A percentile compares a stretch with the other conserved stretches of the same genome.
Conservation (phyloP, 768 basidiomycete species). For the Suillus alpinus region DNA sequence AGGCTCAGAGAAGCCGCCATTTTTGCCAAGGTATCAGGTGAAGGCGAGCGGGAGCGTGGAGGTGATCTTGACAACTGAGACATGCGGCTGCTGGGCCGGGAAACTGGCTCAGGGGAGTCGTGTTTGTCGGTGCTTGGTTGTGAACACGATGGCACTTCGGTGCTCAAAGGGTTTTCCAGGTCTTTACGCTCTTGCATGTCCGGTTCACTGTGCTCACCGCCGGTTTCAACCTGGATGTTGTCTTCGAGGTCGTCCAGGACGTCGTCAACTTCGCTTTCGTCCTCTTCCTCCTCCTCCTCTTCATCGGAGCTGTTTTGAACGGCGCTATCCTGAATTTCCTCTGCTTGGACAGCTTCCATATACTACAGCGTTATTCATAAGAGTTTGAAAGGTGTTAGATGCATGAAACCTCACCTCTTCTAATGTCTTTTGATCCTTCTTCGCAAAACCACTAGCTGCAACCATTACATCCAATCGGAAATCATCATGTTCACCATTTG, state of each 20-base stretch:
- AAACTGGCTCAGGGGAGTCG: slow-evolving; percentile 12
- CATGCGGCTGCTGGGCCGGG: slow-evolving; percentile 28
- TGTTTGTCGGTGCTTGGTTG: slow-evolving; percentile 4
- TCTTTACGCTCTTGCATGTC: background rate
- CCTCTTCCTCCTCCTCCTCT: slow-evolving; percentile 35
- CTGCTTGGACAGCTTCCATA: slow-evolving; percentile 53
- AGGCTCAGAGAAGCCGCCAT: slow-evolving; percentile 41
- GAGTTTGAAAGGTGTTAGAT: slow-evolving; percentile 14
- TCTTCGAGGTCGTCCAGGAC: slow-evolving; percentile 15
- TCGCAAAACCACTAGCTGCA: slow-evolving; percentile 89
- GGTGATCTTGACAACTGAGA: slow-evolving; percentile 52
- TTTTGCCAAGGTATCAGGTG: slow-evolving; percentile 41
- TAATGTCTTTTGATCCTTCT: slow-evolving; percentile 75
- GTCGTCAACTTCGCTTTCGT: slow-evolving; percentile 25
- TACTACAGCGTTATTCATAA: slow-evolving; percentile 46
- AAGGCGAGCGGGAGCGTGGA: slow-evolving; percentile 47
- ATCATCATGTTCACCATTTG: slow-evolving; percentile 38
- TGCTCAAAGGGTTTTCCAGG: slow-evolving; percentile 3
- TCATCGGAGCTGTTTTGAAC: slow-evolving; percentile 28
- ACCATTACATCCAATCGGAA: slow-evolving; percentile 89
- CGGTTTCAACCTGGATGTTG: slow-evolving; percentile 22
- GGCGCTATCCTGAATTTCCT: slow-evolving; percentile 29
- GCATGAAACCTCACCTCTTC: slow-evolving; percentile 65
- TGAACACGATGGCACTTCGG: slow-evolving; percentile 5
- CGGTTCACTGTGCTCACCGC: slow-evolving; percentile 14